phyloP scores from a whole-genome alignment of 306 rosid species.

The Pterocarpus santalinus region DNA sequence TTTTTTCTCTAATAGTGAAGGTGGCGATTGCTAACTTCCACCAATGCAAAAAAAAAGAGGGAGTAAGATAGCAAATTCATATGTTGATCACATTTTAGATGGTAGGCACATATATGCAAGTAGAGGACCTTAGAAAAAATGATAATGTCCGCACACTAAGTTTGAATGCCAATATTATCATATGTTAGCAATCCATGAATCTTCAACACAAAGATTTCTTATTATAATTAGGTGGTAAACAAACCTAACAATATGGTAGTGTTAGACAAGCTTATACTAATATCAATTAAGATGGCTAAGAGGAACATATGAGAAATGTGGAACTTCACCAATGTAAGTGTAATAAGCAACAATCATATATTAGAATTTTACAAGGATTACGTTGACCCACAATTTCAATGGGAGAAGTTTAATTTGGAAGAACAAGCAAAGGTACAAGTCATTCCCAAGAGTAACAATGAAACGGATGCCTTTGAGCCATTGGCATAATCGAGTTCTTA shows the following conservation, averaged over 20 bases:
- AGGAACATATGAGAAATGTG: conserved; percentile 71
- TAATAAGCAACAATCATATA: conserved; percentile 73
- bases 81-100: conserved; percentile 24
- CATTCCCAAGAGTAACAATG: conserved; percentile 76
- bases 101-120: conserved; percentile 51
- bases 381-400: conserved; percentile 65
- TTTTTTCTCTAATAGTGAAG: too few relatives aligned
- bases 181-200: conserved; percentile 78
- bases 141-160: conserved; percentile 71
- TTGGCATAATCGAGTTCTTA: too few relatives aligned
- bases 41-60: too few relatives aligned
- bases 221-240: conserved; percentile 72
- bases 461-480: conserved; percentile 58
- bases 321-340: conserved; percentile 89
- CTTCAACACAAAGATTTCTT: conserved; percentile 72
- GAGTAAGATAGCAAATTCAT: not conserved
- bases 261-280: conserved; percentile 74
- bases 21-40: too few relatives aligned
- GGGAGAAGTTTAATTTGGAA: conserved; percentile 68
- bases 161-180: conserved; percentile 81
- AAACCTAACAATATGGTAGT: conserved; percentile 83
- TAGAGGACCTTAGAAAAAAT: conserved; percentile 70
- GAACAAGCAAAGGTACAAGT: conserved; percentile 79
- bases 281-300: conserved; percentile 77
- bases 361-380: conserved; percentile 67